A percentile compares a stretch with the other conserved stretches of the same genome.
Conservation (phyloP, 2,329 filamentous ascomycete genomes). For the Mycogone perniciosa region DNA sequence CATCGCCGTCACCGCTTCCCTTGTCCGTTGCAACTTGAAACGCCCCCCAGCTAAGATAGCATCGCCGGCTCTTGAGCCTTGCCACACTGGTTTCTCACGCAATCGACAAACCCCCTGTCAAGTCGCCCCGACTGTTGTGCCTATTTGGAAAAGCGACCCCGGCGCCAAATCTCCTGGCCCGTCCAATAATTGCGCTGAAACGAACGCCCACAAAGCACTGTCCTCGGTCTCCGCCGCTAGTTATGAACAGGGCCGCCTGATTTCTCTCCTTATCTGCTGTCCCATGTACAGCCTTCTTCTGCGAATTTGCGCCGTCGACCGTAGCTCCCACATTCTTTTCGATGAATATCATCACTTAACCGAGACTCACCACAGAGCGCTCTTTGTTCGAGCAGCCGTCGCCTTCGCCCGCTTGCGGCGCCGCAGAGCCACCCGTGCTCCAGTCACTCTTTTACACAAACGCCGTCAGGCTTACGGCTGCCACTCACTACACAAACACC, state of each 20-base stretch:
- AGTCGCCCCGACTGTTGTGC: background rate
- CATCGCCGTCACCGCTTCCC: too few relatives aligned
- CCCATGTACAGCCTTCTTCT: slow-evolving; percentile 44
- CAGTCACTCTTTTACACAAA: slow-evolving; percentile 32
- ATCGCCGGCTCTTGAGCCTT: background rate
- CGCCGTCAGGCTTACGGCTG: slow-evolving; percentile 28
- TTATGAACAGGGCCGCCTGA: slow-evolving; percentile 15
- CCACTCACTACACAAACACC: slow-evolving; percentile 24
- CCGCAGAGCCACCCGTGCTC: slow-evolving; percentile 30
- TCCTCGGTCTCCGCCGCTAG: slow-evolving; percentile 11
- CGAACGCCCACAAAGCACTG: slow-evolving; percentile 3
- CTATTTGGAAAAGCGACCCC: slow-evolving; percentile 10
- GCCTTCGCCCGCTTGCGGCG: slow-evolving; percentile 35
- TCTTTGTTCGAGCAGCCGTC: slow-evolving; percentile 37
- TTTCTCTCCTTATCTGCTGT: slow-evolving; percentile 19
- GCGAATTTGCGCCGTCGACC: slow-evolving; percentile 41
- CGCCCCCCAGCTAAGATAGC: background rate
- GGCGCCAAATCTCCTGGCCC: slow-evolving; percentile 1
- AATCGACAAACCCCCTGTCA: background rate
- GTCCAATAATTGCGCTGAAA: slow-evolving; percentile 11
- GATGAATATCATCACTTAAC: slow-evolving; percentile 38
- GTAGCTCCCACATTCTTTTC: slow-evolving; percentile 39
- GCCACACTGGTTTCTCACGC: background rate
- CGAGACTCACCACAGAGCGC: slow-evolving; percentile 33
- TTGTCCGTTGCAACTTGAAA: background rate